These are phyloP conservation scores for Phytophthora tubulina DNA, from an alignment of 352 stramenopile species.

Conservation along the genomic window DNA sequence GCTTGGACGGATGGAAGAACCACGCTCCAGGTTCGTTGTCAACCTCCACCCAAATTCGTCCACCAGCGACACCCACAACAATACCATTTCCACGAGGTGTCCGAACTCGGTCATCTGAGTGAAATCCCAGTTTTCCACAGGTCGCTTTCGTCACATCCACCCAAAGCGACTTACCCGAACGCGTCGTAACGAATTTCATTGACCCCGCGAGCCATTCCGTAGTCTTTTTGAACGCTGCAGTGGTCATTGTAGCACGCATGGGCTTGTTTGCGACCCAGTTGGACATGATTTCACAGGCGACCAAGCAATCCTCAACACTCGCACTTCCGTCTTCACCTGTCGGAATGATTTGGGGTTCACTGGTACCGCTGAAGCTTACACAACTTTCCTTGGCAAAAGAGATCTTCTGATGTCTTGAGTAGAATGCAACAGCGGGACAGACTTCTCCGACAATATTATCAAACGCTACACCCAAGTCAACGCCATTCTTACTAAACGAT, in stretches of 20 bases:
- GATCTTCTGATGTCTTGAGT: constrained; percentile 91
- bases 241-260: constrained; percentile 41
- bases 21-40: constrained; percentile 81
- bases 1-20: constrained; percentile 81
- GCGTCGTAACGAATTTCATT: constrained; percentile 66
- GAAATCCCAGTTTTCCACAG: constrained; percentile 60
- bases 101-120: constrained; percentile 66
- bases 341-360: constrained; percentile 2
- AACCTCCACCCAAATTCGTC: constrained; percentile 82
- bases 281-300: constrained; percentile 71
- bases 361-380: constrained; percentile 15
- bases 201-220: constrained; percentile 59
- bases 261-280: constrained; percentile 42
- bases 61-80: constrained; percentile 69
- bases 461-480: constrained; percentile 88
- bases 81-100: constrained; percentile 79
- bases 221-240: constrained; percentile 63
- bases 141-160: constrained; percentile 63
- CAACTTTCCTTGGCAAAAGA: constrained; percentile 53
- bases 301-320: constrained; percentile 65
- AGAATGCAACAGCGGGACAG: constrained; percentile 93
- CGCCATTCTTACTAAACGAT: constrained; percentile 92
- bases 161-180: constrained; percentile 69
- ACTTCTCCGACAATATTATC: constrained; percentile 92
- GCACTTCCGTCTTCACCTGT: constrained; percentile 38